Base-by-base conservation (phyloP, 352 stramenopile genomes). In the Globisporangium viniferum region DNA sequence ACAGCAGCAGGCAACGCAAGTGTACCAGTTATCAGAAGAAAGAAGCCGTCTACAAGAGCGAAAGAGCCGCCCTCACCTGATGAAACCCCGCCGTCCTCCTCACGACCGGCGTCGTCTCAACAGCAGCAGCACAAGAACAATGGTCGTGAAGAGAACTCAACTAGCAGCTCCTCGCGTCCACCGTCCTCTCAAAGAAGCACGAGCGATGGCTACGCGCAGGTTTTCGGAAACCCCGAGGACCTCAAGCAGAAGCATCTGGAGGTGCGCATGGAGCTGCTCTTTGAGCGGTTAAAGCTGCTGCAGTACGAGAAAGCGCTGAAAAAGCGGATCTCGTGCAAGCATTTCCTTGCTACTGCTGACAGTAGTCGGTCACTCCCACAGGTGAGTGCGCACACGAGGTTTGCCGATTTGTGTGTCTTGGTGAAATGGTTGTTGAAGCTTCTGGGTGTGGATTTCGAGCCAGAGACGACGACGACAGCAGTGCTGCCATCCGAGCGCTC, bases 271-370 rank as follows among this genome's bases (percentile, higher is more conserved):
- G 87, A 94, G 55, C 29, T 89, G 10, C 61, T 93, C 56, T 91
- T 89, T 44, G 87, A 93, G n/a, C 80, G 73, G 2, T 69, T 95
- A 14, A 82, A 73, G 58, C 71, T 95, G 1, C 75, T 93, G 24
- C 64, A 59, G 3, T 82, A 80, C 53, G 74, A 89, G 24, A 64
- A 75, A 53, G 62, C 66, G 20, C 72, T 93, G 1, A 71, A 71
- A 3, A 83, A 77, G 29, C 55, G 68, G 29, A 73, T 94, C 46
- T 79, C 67, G 27, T 71, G 64, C 31, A 80, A 79, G 12, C 75
- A 92, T 62, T 92, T 92, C 60, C 46, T 81, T 0, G 18, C 35
- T 33, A 10, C 49, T 70, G 22, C 64, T 41, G 18, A 71, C 41
- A n/a, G 10, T 12, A n/a, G 15, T 2, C 36, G 22, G 15, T 8